Percentiles rank a stretch among this genome's conserved stretches.
Evolutionary conservation across 306 rosid species (phyloP).

Genomic region (Vicia sativa): DNA sequence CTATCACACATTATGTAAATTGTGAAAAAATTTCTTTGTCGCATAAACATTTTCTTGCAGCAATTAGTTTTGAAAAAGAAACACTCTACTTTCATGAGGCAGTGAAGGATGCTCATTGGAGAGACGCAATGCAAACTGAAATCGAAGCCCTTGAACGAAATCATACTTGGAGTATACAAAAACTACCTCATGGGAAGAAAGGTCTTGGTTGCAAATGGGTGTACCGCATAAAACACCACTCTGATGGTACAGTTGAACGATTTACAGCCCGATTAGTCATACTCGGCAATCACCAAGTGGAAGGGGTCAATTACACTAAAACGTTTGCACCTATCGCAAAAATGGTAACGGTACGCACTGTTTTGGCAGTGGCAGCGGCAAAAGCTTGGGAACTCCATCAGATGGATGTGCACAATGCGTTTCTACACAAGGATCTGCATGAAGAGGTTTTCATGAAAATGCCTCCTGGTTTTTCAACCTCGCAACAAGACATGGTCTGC

Average conservation of each 20-base stretch:
- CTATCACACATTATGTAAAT: neutral
- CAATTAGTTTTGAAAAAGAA: neutral
- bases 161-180: neutral
- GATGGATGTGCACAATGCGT: neutral
- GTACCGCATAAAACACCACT: neutral
- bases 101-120: neutral
- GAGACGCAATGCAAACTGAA: neutral
- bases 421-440: too few species aligned
- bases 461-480: too few species aligned
- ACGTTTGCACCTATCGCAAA: neutral
- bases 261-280: neutral
- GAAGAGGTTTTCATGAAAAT: too few species aligned
- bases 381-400: neutral
- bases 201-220: neutral
- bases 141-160: neutral
- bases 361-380: neutral
- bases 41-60: neutral
- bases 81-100: neutral
- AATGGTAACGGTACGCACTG: neutral
- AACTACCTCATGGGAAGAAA: neutral
- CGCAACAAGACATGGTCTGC: too few species aligned
- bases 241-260: neutral
- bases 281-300: neutral
- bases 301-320: neutral
- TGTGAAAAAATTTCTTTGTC: neutral